Evolutionary conservation across 306 rosid genomes (phyloP), one percentile per base, ranked within the genome.

Genomic region (Prunus mongolica): DNA sequence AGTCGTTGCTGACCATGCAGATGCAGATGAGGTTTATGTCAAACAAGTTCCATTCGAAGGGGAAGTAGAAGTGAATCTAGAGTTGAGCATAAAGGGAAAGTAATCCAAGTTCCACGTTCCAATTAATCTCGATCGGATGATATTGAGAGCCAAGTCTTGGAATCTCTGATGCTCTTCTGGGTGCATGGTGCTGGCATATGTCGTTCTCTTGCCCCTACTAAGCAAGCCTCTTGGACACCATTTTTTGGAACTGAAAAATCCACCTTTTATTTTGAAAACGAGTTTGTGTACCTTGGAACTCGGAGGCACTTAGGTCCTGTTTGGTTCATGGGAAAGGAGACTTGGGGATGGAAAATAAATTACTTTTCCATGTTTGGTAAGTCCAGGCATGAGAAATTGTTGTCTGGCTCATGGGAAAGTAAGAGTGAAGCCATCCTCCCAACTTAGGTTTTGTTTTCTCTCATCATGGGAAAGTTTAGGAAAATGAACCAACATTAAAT

Each of bases 21-120:
- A 97, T 93, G 98, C 87, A 89, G 98, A 97, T 93, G 98, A 93
- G 93, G 97, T 65, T 88, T 89, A 71, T 67, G 93, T 60, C 90
- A 95, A 56, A 58, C 32, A 58, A 57, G 15, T 16, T 57, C 15
- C 24, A 57, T 16, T 57, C 30, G 4, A 57, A 11, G 16, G 34
- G 6, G 1, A 13, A 12, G 38, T 20, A 9, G 30, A 20, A 57
- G 15, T 20, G 24, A 8, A 11, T 20, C 13, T 22, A 22, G 30
- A 57, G 30, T 22, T 20, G 5, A 27, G 63, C 14, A 11, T 57
- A 57, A 57, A 56, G 62, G 62, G 62, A 56, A 56, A 7, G 62
- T 8, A 56, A 8, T 7, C 61, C 3, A 55, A 24, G 8, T 57
- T 30, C 56, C 56, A 18, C 9, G 8, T 16, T 52, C 22, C 57